These are phyloP conservation scores for Skeletonema marinoi DNA, from an alignment of 108 stramenopile species.

Conservation along the genomic window DNA sequence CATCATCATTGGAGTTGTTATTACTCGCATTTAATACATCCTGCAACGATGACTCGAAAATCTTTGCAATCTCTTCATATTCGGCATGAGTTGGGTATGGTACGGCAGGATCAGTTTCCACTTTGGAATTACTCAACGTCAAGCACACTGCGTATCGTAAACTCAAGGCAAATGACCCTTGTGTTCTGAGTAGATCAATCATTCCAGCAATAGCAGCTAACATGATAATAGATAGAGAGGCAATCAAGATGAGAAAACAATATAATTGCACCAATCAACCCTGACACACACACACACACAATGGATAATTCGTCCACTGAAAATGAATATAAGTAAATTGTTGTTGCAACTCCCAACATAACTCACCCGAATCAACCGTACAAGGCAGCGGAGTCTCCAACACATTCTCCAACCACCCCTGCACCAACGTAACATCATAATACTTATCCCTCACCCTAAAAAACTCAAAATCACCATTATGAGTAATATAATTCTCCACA, in stretches of 20 bases:
- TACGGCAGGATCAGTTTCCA: conserved; percentile 30
- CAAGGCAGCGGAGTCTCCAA: conserved; percentile 54
- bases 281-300: no score
- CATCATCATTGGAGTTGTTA: background rate
- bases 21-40: conserved; percentile 16
- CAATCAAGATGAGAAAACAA: background rate
- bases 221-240: background rate
- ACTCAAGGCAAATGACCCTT: conserved; percentile 77
- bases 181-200: conserved; percentile 66
- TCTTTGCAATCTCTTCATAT: conserved; percentile 62
- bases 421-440: conserved; percentile 69
- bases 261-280: background rate
- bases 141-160: conserved; percentile 71
- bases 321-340: no score
- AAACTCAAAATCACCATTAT: conserved; percentile 91
- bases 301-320: no score
- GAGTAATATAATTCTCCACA: conserved; percentile 77
- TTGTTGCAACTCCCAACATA: background rate
- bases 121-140: conserved; percentile 25
- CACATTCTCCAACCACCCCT: conserved; percentile 66
- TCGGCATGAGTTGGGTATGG: conserved; percentile 53
- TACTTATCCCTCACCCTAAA: conserved; percentile 63
- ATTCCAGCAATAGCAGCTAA: conserved; percentile 73
- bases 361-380: conserved; percentile 59
- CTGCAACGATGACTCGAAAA: conserved; percentile 64